Percentiles rank a stretch among this genome's conserved stretches.
phyloP scores from a whole-genome alignment of 2,329 filamentous ascomycete genomes.

The Amylocarpus encephaloides region DNA sequence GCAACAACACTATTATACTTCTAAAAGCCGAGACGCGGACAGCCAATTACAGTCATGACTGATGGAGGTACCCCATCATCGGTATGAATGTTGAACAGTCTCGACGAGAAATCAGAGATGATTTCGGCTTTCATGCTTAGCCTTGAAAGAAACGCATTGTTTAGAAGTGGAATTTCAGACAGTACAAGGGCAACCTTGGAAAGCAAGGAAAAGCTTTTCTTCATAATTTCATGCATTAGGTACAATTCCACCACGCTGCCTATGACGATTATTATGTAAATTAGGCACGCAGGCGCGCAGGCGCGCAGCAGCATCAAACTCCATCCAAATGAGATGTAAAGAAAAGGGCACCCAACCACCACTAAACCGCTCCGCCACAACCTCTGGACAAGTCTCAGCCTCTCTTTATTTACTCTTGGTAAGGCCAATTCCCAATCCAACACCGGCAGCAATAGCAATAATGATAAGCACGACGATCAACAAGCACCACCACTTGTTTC shows the following conservation, averaged over 20 bases:
- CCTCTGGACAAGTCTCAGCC: background rate
- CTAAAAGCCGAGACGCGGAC: no score
- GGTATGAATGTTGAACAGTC: no score
- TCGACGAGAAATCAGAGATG: no score
- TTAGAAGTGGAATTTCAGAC: background rate
- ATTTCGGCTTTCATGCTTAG: no score
- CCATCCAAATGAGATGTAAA: background rate
- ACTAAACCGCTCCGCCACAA: background rate
- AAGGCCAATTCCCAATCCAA: conserved; percentile 36
- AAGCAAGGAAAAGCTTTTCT: background rate
- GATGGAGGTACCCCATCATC: no score
- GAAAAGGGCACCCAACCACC: no score
- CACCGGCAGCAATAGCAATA: conserved; percentile 49
- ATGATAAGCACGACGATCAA: conserved; percentile 53
- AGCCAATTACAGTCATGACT: no score
- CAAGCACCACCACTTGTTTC: conserved; percentile 78
- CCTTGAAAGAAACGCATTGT: no score
- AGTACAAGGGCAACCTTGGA: background rate
- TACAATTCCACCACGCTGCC: background rate
- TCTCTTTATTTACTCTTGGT: conserved; percentile 10
- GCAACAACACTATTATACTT: no score
- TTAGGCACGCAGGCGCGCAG: background rate
- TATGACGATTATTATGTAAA: background rate
- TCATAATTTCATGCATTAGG: conserved; percentile 1
- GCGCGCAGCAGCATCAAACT: background rate